These are phyloP conservation scores for Tylopilus rubrobrunneus DNA, from an alignment of 768 basidiomycete species.

Conservation along the genomic window DNA sequence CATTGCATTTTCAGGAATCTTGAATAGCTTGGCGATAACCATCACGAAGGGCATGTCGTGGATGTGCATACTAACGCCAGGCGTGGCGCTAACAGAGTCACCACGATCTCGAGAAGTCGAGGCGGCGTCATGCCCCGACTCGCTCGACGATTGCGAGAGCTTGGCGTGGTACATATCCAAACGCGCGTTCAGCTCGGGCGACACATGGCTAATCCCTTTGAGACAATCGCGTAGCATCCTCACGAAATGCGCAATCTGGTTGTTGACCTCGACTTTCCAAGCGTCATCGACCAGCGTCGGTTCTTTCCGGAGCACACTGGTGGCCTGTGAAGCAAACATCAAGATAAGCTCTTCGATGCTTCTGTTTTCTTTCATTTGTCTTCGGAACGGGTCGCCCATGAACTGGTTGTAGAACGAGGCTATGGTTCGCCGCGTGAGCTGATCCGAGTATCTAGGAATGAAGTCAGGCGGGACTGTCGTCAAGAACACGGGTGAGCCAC, in stretches of 20 bases:
- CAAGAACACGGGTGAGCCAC: slow-evolving; percentile 31
- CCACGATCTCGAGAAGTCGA: slow-evolving; percentile 53
- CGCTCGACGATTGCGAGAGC: slow-evolving; percentile 59
- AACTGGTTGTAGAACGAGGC: slow-evolving; percentile 92
- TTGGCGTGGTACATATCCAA: slow-evolving; percentile 84
- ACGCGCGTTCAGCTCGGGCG: slow-evolving; percentile 76
- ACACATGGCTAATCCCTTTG: slow-evolving; percentile 66
- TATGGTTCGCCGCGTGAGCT: slow-evolving; percentile 83
- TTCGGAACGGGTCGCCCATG: slow-evolving; percentile 78
- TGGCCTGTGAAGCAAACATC: slow-evolving; percentile 91
- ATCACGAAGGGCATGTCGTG: slow-evolving; percentile 75
- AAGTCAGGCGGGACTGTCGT: slow-evolving; percentile 5
- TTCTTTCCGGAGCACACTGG: slow-evolving; percentile 84
- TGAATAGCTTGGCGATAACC: slow-evolving; percentile 69
- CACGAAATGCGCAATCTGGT: slow-evolving; percentile 87
- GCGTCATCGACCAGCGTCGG: slow-evolving; percentile 77
- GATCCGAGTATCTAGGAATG: slow-evolving; percentile 73
- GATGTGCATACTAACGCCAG: slow-evolving; percentile 44
- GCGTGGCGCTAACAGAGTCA: slow-evolving; percentile 42
- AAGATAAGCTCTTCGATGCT: slow-evolving; percentile 98
- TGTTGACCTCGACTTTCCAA: slow-evolving; percentile 92
- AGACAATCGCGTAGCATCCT: slow-evolving; percentile 81
- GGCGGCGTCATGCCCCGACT: slow-evolving; percentile 65
- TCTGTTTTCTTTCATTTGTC: slow-evolving; percentile 92
- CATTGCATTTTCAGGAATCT: slow-evolving; percentile 61